phyloP scores from a whole-genome alignment of 352 stramenopile genomes.

The Phytophthora ramorum region DNA sequence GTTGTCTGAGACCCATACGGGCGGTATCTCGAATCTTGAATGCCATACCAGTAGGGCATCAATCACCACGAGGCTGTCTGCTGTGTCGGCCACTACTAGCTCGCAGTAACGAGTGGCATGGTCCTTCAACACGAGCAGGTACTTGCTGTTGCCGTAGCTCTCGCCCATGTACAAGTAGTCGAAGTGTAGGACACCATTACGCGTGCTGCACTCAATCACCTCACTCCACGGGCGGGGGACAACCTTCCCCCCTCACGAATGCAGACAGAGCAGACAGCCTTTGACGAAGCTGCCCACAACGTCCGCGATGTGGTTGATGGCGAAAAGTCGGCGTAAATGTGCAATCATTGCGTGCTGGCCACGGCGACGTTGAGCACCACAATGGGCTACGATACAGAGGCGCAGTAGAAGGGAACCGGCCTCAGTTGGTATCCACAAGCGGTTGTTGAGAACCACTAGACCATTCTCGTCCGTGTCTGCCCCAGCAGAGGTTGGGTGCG shows the following conservation, averaged over 20 bases:
- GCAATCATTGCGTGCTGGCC: neutral
- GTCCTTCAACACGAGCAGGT: constrained; percentile 45
- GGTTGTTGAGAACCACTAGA: neutral
- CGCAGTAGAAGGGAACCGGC: neutral
- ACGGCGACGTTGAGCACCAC: neutral
- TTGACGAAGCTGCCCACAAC: neutral
- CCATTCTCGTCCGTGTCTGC: neutral
- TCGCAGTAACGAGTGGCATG: constrained; percentile 21
- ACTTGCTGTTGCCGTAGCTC: constrained; percentile 17
- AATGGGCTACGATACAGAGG: neutral
- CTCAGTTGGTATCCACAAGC: neutral
- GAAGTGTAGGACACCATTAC: too few species aligned
- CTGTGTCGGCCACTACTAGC: too few species aligned
- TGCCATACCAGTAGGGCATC: too few species aligned
- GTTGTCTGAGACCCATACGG: too few species aligned
- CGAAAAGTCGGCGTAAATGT: too few species aligned
- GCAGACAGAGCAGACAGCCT: constrained; percentile 6
- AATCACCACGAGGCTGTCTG: too few species aligned
- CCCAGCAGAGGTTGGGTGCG: neutral
- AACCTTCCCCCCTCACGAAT: too few species aligned
- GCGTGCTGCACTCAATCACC: too few species aligned
- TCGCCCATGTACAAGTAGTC: constrained; percentile 39
- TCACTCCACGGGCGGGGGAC: too few species aligned
- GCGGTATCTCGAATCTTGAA: too few species aligned
- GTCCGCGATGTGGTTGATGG: too few species aligned